Base-by-base conservation (phyloP, 495 filamentous ascomycete species). In the Halenospora varia region DNA sequence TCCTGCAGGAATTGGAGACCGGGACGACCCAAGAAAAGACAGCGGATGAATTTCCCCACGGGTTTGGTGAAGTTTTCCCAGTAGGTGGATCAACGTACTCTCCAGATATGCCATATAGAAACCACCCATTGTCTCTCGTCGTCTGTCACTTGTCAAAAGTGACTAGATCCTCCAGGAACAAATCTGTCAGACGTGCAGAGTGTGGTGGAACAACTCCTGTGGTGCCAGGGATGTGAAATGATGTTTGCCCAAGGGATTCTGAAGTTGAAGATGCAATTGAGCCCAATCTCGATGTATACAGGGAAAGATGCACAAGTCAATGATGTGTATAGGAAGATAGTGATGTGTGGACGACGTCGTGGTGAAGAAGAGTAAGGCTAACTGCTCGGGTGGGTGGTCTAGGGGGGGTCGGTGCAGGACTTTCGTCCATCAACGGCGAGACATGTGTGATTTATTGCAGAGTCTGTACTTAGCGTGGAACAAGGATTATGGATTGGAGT, bases 21-120 rank as follows among this genome's bases (percentile, higher is more conserved):
- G 39, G 42, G 51, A 23, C 22, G 25, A 51, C 44, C 23, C 24
- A n/a, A 51, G 45, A 51, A 55, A n/a, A 49, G n/a, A 56, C 17
- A 57, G 55, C 45, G 58, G 62, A 62, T 23, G 51, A 55, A 40
- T 26, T 20, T 24, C 11, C 25, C 56, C 56, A 55, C 20, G 22
- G 59, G n/a, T 20, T 47, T 56, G 47, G 57, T 23, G 51, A 49
- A 53, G 39, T 24, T 58, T 55, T 46, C 46, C 53, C 55, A 46
- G 40, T 40, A 55, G n/a, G 20, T 59, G 50, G 44, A 65, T 71
- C 53, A 59, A 83, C 80, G 78, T 80, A 83, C 80, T 80, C 70
- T 82, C 78, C 56, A 83, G 71, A 71, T 83, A 83, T 71, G 82
- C 78, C 75, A 83, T 83, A 70, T 83, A 83, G 68, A 81, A 83